Conservation (phyloP, 495 filamentous ascomycete genomes). For the Aspergillus affinis region DNA sequence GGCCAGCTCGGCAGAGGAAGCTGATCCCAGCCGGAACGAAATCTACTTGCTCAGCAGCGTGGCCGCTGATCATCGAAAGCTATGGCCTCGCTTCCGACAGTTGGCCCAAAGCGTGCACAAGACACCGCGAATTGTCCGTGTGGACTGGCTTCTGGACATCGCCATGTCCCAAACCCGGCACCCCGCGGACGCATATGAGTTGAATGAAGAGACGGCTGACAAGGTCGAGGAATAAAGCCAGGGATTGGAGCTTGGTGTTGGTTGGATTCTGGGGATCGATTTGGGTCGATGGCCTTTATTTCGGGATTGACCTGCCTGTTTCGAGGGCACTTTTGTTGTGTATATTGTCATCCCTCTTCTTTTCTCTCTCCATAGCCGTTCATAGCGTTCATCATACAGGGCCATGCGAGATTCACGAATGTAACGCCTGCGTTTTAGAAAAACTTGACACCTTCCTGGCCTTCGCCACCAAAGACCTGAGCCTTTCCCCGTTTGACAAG, state of each 20-base stretch:
- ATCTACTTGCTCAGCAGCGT: constrained; percentile 73
- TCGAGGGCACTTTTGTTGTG: constrained; percentile 2
- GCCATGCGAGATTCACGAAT: background rate
- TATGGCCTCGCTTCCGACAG: constrained; percentile 80
- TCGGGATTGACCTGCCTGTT: background rate
- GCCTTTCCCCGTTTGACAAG: constrained; percentile 88
- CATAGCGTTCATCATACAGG: background rate
- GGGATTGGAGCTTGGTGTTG: constrained; percentile 3
- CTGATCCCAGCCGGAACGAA: constrained; percentile 58
- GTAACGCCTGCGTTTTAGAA: constrained; percentile 55
- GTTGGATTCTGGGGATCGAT: constrained; percentile 9
- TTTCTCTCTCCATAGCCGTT: background rate
- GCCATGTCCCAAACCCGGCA: constrained; percentile 80
- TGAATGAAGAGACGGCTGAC: constrained; percentile 37
- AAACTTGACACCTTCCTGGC: constrained; percentile 91
- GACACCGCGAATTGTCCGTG: constrained; percentile 70
- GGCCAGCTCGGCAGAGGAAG: constrained; percentile 54
- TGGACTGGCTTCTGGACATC: constrained; percentile 87
- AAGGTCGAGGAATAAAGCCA: constrained; percentile 27
- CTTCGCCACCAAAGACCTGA: constrained; percentile 86
- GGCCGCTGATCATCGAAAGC: constrained; percentile 60
- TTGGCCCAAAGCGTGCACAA: constrained; percentile 71
- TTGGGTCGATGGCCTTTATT: constrained; percentile 2
- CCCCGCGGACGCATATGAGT: constrained; percentile 62
- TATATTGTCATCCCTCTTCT: constrained; percentile 3